Evolutionary conservation across 2,329 filamentous ascomycete genomes (phyloP).

Genomic region (Sclerotinia subarctica): DNA sequence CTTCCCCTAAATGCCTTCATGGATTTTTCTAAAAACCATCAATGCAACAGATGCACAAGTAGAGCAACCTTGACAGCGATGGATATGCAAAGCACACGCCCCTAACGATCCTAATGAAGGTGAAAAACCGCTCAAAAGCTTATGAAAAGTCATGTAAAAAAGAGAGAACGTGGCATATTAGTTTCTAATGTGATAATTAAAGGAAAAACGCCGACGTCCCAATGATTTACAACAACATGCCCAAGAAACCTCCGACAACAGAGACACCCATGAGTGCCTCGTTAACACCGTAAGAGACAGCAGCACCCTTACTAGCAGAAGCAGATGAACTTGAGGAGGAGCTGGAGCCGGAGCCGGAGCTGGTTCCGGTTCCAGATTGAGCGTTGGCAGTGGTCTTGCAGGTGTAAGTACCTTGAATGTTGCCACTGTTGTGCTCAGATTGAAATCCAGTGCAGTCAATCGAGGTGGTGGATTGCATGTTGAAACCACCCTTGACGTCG

Average conservation of each 20-base stretch:
- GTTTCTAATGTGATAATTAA: constrained; percentile 38
- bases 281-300: constrained; percentile 41
- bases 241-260: constrained; percentile 45
- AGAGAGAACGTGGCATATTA: constrained; percentile 40
- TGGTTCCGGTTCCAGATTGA: constrained; percentile 38
- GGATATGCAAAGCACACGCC: constrained; percentile 26
- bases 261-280: constrained; percentile 42
- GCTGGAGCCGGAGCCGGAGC: constrained; percentile 35
- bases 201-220: constrained; percentile 38
- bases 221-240: constrained; percentile 45
- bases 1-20: constrained; percentile 9
- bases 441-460: constrained; percentile 36
- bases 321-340: constrained; percentile 32
- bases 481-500: constrained; percentile 69
- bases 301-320: constrained; percentile 39
- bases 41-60: constrained; percentile 5
- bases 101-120: constrained; percentile 27
- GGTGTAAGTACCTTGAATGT: constrained; percentile 47
- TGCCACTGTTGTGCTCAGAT: constrained; percentile 34
- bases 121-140: constrained; percentile 33
- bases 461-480: constrained; percentile 44
- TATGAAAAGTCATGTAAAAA: constrained; percentile 28
- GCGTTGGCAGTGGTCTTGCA: constrained; percentile 40
- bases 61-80: constrained; percentile 15
- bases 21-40: constrained; percentile 13